Evolutionary conservation across 163 green algal genomes (phyloP).

Genomic region (Coccomyxa subellipsoidea): DNA sequence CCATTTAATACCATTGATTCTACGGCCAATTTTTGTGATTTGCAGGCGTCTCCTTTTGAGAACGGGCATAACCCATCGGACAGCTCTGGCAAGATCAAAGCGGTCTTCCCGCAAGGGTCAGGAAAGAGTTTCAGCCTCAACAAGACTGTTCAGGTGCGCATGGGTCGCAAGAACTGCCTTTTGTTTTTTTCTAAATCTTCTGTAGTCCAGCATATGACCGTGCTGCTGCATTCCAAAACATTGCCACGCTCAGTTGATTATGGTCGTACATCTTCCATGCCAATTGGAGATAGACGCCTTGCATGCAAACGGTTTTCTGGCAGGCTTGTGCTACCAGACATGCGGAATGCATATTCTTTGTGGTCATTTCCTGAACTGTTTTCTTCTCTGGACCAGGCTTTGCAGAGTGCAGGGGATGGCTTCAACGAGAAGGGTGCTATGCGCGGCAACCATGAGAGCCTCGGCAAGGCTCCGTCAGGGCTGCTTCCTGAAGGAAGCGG

Average conservation of each 20-base stretch:
- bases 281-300: too few relatives aligned
- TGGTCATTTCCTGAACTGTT: too few relatives aligned
- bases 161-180: not conserved
- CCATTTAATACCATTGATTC: too few relatives aligned
- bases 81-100: not conserved
- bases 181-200: not conserved
- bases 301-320: not conserved
- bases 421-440: not conserved
- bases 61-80: not conserved
- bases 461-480: not conserved
- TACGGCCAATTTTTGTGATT: too few relatives aligned
- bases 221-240: not conserved
- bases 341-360: too few relatives aligned
- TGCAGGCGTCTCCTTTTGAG: not conserved
- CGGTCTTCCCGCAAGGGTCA: not conserved
- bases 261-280: not conserved
- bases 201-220: not conserved
- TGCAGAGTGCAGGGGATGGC: not conserved
- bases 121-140: not conserved
- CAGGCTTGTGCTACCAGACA: not conserved
- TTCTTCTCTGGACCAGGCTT: too few relatives aligned
- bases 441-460: not conserved
- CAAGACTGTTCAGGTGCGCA: not conserved
- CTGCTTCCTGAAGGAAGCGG: not conserved
- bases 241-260: not conserved